Evolutionary conservation across 2,329 filamentous ascomycete species (phyloP), one percentile per base, ranked within the genome.

Genomic region (Pseudogymnoascus sp.): DNA sequence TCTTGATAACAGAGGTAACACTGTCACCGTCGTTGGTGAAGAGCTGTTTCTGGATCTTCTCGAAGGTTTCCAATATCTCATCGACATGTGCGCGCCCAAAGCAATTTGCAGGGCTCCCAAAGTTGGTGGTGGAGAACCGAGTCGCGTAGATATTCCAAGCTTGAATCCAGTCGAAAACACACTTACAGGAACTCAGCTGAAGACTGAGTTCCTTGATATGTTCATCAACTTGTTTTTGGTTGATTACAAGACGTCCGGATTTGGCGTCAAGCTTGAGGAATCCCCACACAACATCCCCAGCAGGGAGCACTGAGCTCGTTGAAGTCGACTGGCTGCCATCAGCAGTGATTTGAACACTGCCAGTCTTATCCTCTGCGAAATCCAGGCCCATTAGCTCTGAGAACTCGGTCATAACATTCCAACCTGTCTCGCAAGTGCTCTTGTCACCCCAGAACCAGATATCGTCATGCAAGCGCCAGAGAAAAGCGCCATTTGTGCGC

Each of bases 361-460:
- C 82, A 1, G 80, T 84, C 70, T 85, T 85, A 41, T 81, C 77
- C 28, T 75, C 67, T 66, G 87, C 85, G 64, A 87, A 78, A 6
- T 77, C 71, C 1, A 86, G 76, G 1, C 84, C 82, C 65, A 83
- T 81, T 1, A 81, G 71, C 0, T 69, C 65, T 3, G 77, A 74
- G 65, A 87, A 89, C 3, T 77, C 71, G 2, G 76, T 73, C 66
- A 88, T 77, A 0, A 80, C 75, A 8, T 76, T 68, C 86, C 85
- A 89, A 0, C 82, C 84, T 43, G 77, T 74, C 18, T 77, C 74
- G 14, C 79, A 81, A 3, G 74, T 74, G 4, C 72, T 66, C 57
- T 83, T 78, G 8, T 81, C 74, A n/a, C 80, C 78, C 84, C 85
- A 88, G 68, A 87, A 84, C 84, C 84, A 88, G 59, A 87, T 76